phyloP scores from a whole-genome alignment of 176 grass and related monocot genomes.

The Hordeum marinum region DNA sequence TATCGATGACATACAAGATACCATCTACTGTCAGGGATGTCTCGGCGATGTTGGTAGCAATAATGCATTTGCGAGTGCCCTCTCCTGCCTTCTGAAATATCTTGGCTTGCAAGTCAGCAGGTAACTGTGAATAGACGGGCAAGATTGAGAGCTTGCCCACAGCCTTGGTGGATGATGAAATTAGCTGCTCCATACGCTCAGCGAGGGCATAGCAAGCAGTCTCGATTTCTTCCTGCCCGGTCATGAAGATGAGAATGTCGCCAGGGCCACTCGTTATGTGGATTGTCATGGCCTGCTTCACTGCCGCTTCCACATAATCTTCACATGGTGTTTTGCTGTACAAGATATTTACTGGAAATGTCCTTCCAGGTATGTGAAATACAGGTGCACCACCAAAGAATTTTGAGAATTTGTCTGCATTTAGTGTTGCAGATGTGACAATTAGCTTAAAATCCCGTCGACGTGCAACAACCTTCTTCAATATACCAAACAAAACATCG shows the following conservation, averaged over 20 bases:
- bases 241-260: conserved; percentile 93
- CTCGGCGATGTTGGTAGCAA: conserved; percentile 94
- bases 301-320: conserved; percentile 92
- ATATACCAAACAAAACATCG: conserved; percentile 76
- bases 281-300: conserved; percentile 87
- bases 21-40: conserved; percentile 91
- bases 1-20: conserved; percentile 91
- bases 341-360: conserved; percentile 83
- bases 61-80: conserved; percentile 85
- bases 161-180: conserved; percentile 63
- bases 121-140: conserved; percentile 87
- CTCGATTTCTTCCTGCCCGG: conserved; percentile 94
- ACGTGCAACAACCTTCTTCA: conserved; percentile 69
- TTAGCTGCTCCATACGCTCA: conserved; percentile 79
- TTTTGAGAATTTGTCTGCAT: conserved; percentile 91
- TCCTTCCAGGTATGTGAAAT: conserved; percentile 83
- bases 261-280: conserved; percentile 81
- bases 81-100: conserved; percentile 96
- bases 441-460: conserved; percentile 71
- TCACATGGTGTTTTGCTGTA: conserved; percentile 93
- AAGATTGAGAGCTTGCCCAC: conserved; percentile 79
- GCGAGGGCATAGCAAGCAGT: conserved; percentile 82
- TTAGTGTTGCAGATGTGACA: conserved; percentile 85
- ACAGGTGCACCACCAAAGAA: conserved; percentile 87
- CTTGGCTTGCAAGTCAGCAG: conserved; percentile 87